Evolutionary conservation across 164 flowering plant genomes (phyloP).

Genomic region (Hamamelis virginiana): DNA sequence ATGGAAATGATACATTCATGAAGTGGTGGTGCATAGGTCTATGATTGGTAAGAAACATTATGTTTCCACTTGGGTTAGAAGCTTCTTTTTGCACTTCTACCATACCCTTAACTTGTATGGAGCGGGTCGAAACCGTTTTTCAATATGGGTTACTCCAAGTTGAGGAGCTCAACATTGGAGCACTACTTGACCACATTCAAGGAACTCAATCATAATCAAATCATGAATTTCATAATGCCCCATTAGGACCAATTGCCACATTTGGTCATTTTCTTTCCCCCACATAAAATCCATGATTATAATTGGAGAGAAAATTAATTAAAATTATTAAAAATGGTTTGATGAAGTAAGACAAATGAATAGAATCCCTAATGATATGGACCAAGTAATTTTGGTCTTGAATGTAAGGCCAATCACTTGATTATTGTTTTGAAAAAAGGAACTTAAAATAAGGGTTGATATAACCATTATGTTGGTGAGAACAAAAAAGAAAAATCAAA

Average conservation of each 20-base stretch:
- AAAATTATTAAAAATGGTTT: too few species aligned
- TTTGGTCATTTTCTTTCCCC: background rate
- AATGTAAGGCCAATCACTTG: background rate
- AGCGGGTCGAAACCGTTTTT: too few species aligned
- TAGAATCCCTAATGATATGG: background rate
- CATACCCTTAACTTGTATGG: too few species aligned
- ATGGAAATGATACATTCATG: too few species aligned
- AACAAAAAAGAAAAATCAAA: background rate
- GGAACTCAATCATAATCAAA: background rate
- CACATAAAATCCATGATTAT: background rate
- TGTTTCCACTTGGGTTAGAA: too few species aligned
- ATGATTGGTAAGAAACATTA: too few species aligned
- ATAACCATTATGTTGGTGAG: background rate
- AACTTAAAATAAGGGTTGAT: background rate
- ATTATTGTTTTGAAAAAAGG: background rate
- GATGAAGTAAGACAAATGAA: too few species aligned
- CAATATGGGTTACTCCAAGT: background rate
- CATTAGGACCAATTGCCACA: background rate
- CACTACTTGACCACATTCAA: background rate
- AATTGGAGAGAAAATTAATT: too few species aligned
- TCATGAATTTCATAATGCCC: background rate
- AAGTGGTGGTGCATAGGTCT: too few species aligned
- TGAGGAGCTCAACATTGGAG: too few species aligned
- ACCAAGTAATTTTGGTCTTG: background rate
- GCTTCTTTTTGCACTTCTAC: too few species aligned